Conservation (phyloP, 441 rosid species). For the Caryocar brasiliense region DNA sequence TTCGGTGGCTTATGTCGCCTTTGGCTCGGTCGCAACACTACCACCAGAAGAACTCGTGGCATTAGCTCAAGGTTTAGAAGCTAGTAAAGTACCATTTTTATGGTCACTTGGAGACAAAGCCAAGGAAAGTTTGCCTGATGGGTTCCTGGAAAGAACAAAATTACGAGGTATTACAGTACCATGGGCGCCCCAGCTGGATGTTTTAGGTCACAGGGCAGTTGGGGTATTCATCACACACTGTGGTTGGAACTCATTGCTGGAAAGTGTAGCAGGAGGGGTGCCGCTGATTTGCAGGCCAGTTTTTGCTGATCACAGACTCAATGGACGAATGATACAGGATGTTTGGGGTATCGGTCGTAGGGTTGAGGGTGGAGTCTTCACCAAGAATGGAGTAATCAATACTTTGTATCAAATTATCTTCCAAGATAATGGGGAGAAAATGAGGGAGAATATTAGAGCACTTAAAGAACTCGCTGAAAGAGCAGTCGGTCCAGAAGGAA, state of each 20-base stretch:
- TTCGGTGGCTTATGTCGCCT: constrained; percentile 29
- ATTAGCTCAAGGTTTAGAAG: constrained; percentile 20
- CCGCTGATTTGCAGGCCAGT: constrained; percentile 36
- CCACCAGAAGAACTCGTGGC: constrained; percentile 17
- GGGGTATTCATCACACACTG: constrained; percentile 31
- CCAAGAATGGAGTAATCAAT: constrained; percentile 7
- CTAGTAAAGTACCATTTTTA: constrained; percentile 15
- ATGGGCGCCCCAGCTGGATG: constrained; percentile 34
- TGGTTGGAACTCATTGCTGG: constrained; percentile 32
- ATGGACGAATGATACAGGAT: constrained; percentile 20
- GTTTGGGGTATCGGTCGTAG: constrained; percentile 18
- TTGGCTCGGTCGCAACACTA: constrained; percentile 19
- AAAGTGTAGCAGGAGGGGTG: constrained; percentile 29
- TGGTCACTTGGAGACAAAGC: constrained; percentile 31
- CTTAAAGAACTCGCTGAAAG: not conserved
- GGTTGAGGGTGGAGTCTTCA: constrained; percentile 15
- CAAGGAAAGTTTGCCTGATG: constrained; percentile 21
- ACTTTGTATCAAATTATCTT: constrained; percentile 2
- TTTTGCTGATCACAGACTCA: constrained; percentile 36
- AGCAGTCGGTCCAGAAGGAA: constrained; percentile 12
- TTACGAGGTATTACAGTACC: constrained; percentile 19
- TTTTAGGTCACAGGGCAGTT: constrained; percentile 22
- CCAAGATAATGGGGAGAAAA: constrained; percentile 12
- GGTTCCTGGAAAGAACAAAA: constrained; percentile 21
- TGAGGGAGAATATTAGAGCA: constrained; percentile 7